Conservation (phyloP, 495 filamentous ascomycete genomes). For the Neurospora sp. region DNA sequence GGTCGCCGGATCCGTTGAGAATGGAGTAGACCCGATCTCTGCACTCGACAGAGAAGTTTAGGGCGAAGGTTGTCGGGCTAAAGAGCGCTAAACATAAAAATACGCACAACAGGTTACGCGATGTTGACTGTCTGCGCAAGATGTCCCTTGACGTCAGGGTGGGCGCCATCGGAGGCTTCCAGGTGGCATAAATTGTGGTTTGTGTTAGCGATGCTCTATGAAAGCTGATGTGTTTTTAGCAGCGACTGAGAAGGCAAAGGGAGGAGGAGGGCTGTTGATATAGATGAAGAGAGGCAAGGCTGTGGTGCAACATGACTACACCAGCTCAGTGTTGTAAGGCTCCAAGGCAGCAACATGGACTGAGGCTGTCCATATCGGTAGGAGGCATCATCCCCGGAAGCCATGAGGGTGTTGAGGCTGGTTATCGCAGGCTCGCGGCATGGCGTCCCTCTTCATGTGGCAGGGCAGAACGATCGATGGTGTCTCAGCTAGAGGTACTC, state of each 20-base stretch:
- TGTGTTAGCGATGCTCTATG: not conserved
- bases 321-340: not conserved
- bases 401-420: not conserved
- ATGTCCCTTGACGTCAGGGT: not conserved
- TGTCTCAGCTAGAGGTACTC: no score
- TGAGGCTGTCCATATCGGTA: not conserved
- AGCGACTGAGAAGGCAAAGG: not conserved
- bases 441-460: not conserved
- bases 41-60: not conserved
- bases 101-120: not conserved
- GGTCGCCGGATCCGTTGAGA: not conserved
- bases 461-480: no score
- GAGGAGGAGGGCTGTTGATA: not conserved
- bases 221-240: not conserved
- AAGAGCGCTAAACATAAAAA: not conserved
- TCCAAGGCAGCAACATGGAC: not conserved
- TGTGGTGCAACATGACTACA: not conserved
- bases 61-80: not conserved
- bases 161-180: not conserved
- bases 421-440: not conserved
- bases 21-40: not conserved
- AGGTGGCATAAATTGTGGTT: not conserved
- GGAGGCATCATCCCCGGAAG: not conserved
- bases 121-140: not conserved
- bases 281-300: not conserved